Evolutionary conservation across 768 basidiomycete genomes (phyloP).

Genomic region (Suillus variegatus): DNA sequence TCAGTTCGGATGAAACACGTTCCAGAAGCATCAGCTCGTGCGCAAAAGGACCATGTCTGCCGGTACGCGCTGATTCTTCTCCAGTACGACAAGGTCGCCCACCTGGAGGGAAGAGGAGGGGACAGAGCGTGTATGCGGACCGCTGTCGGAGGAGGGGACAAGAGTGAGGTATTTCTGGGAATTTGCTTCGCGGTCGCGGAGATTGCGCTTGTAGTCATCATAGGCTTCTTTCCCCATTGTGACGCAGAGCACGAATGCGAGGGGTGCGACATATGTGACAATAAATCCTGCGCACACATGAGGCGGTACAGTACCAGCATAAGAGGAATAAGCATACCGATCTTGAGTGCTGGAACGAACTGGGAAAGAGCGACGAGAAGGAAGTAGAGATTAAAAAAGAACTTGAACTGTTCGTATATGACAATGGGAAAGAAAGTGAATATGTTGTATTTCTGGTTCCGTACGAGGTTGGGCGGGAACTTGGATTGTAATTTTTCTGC

Average conservation of each 20-base stretch:
- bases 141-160: constrained; percentile 47
- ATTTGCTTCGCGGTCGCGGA: constrained; percentile 93
- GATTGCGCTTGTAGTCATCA: constrained; percentile 94
- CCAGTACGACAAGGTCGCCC: constrained; percentile 86
- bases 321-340: constrained; percentile 54
- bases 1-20: constrained; percentile 98
- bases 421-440: constrained; percentile 97
- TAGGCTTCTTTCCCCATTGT: constrained; percentile 99
- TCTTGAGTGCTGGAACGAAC: constrained; percentile 94
- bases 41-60: constrained; percentile 89
- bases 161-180: constrained; percentile 88
- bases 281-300: constrained; percentile 70
- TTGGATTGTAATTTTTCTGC: constrained; percentile 70
- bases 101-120: constrained; percentile 89
- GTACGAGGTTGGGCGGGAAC: constrained; percentile 87
- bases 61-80: constrained; percentile 97
- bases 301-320: constrained; percentile 2
- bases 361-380: constrained; percentile 95
- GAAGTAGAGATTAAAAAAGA: constrained; percentile 99
- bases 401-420: constrained; percentile 99
- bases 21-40: constrained; percentile 85
- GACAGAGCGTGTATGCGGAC: constrained; percentile 67
- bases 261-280: constrained; percentile 91
- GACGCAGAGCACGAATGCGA: constrained; percentile 91
- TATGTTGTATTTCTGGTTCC: constrained; percentile 97